Conservation (phyloP, 2,329 filamentous ascomycete genomes). For the Paecilomyces sp. region DNA sequence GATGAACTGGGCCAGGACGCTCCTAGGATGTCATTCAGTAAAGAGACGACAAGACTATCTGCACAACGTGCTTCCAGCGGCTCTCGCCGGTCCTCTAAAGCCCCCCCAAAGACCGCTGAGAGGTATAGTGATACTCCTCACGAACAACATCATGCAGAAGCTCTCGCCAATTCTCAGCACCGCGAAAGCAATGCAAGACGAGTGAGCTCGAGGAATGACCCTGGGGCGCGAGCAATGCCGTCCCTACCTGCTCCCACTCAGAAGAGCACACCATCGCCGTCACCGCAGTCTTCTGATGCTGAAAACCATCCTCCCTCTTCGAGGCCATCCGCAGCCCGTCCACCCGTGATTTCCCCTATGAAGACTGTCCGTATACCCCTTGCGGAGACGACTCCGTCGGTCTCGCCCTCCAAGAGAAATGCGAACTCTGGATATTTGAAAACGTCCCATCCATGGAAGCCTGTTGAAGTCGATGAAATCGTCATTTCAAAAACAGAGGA, state of each 20-base stretch:
- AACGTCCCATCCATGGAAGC: conserved; percentile 58
- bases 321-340: conserved; percentile 44
- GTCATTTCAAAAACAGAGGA: conserved; percentile 26
- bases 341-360: conserved; percentile 25
- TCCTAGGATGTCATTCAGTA: background rate
- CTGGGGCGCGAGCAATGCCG: conserved; percentile 6
- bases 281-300: conserved; percentile 69
- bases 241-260: conserved; percentile 28
- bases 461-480: conserved; percentile 68
- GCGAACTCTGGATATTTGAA: conserved; percentile 45
- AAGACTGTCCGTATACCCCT: conserved; percentile 35
- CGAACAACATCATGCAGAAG: conserved; percentile 26
- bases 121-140: conserved; percentile 31
- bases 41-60: background rate
- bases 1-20: background rate
- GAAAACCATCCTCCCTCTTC: conserved; percentile 73
- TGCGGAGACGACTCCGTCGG: conserved; percentile 32
- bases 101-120: conserved; percentile 29
- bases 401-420: conserved; percentile 58
- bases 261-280: conserved; percentile 52
- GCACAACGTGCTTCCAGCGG: conserved; percentile 7
- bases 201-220: conserved; percentile 4
- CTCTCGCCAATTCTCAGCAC: conserved; percentile 18
- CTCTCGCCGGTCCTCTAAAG: conserved; percentile 16
- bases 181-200: conserved; percentile 8